Evolutionary conservation across 2,329 filamentous ascomycete genomes (phyloP).

Genomic region (Colletotrichum nymphaeae): DNA sequence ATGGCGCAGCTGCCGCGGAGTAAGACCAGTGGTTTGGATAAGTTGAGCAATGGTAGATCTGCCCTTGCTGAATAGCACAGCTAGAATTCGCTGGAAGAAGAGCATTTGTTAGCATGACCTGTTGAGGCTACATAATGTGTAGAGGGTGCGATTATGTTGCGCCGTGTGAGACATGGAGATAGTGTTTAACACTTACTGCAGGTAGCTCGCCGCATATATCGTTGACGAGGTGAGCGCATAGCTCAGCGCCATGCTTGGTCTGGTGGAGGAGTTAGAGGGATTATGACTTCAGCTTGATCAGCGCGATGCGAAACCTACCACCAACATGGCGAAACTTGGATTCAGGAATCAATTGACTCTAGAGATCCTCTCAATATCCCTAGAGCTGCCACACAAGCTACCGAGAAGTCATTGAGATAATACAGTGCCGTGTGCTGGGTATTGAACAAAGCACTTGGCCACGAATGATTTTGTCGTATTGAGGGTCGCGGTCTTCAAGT

Average conservation of each 20-base stretch:
- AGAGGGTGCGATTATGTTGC: slow-evolving; percentile 33
- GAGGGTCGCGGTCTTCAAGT: slow-evolving; percentile 20
- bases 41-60: slow-evolving; percentile 79
- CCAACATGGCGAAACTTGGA: slow-evolving; percentile 47
- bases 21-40: slow-evolving; percentile 77
- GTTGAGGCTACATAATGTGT: not conserved
- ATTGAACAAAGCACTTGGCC: slow-evolving; percentile 2
- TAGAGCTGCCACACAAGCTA: slow-evolving; percentile 80
- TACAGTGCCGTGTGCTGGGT: slow-evolving; percentile 17
- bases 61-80: slow-evolving; percentile 81
- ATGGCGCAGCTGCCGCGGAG: slow-evolving; percentile 80
- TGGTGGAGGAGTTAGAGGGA: slow-evolving; percentile 42
- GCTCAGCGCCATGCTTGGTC: slow-evolving; percentile 83
- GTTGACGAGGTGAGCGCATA: slow-evolving; percentile 89
- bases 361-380: slow-evolving; percentile 84
- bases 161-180: not conserved
- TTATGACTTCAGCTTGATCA: not conserved
- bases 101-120: slow-evolving; percentile 25
- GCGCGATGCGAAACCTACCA: slow-evolving; percentile 55
- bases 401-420: slow-evolving; percentile 68
- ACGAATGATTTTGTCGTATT: not conserved
- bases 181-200: slow-evolving; percentile 71
- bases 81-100: slow-evolving; percentile 79
- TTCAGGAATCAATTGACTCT: slow-evolving; percentile 69
- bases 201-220: slow-evolving; percentile 93